phyloP scores from a whole-genome alignment of 768 basidiomycete species.

The Serpula lacrymans region DNA sequence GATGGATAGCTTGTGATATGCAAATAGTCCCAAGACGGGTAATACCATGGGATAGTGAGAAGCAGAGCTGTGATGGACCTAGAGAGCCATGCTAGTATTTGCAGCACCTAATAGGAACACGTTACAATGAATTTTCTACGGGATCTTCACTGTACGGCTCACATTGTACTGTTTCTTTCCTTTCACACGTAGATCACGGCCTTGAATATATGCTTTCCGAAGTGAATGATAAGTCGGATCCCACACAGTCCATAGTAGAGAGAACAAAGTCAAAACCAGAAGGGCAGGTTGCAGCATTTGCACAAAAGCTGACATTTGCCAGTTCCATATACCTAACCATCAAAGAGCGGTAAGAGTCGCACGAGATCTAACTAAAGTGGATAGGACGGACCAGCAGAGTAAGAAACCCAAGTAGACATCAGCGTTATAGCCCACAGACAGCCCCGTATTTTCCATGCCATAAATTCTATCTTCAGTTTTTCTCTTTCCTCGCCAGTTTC shows the following conservation, averaged over 20 bases:
- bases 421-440: constrained; percentile 57
- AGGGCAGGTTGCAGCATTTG: constrained; percentile 35
- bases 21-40: constrained; percentile 37
- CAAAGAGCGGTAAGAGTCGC: constrained; percentile 1
- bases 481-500: constrained; percentile 38
- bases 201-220: constrained; percentile 61
- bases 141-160: constrained; percentile 19
- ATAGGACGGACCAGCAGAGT: constrained; percentile 44
- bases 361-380: neutral
- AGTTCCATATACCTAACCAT: constrained; percentile 18
- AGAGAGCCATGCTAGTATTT: constrained; percentile 55
- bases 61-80: constrained; percentile 50
- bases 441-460: constrained; percentile 70
- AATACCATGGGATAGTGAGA: constrained; percentile 39
- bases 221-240: constrained; percentile 74
- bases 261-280: constrained; percentile 50
- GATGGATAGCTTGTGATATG: constrained; percentile 35
- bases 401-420: constrained; percentile 36
- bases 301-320: constrained; percentile 15
- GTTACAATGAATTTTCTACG: neutral
- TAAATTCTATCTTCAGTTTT: constrained; percentile 45
- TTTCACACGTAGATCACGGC: constrained; percentile 63
- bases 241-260: constrained; percentile 81
- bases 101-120: constrained; percentile 49
- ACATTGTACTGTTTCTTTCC: constrained; percentile 67